These are phyloP conservation scores for Alloteropsis angusta DNA, from an alignment of 202 grass and related monocot genomes.

Conservation along the genomic window DNA sequence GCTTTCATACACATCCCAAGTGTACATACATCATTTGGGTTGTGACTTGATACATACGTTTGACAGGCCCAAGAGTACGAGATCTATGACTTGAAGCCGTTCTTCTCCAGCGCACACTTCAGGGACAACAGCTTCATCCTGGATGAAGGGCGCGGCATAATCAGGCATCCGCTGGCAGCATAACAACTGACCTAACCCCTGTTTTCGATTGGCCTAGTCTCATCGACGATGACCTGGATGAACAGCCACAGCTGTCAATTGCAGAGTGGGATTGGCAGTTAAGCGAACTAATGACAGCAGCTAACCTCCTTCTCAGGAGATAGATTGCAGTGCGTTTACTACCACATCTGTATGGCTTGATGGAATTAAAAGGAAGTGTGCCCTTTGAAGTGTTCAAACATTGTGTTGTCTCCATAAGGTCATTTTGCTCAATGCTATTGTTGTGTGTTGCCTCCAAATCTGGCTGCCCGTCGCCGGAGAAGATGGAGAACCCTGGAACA, in stretches of 20 bases:
- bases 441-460: too few relatives aligned
- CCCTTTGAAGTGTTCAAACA: background rate
- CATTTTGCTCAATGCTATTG: background rate
- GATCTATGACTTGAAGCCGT: constrained; percentile 77
- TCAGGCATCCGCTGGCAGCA: constrained; percentile 55
- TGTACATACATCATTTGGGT: background rate
- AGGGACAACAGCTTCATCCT: constrained; percentile 71
- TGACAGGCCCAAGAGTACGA: constrained; percentile 86
- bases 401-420: background rate
- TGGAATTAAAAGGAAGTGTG: background rate
- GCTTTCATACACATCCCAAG: background rate
- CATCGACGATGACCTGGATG: background rate
- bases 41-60: constrained; percentile 8
- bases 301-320: background rate
- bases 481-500: too few relatives aligned
- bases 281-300: background rate
- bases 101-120: constrained; percentile 74
- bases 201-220: background rate
- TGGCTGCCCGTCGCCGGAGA: too few relatives aligned
- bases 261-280: background rate
- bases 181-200: background rate
- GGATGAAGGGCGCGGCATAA: constrained; percentile 64
- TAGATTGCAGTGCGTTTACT: background rate
- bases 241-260: background rate
- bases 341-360: background rate